These are phyloP conservation scores for Jimgerdemannia flammicorona DNA, from an alignment of 192 early-diverging fungal species.

Conservation along the genomic window DNA sequence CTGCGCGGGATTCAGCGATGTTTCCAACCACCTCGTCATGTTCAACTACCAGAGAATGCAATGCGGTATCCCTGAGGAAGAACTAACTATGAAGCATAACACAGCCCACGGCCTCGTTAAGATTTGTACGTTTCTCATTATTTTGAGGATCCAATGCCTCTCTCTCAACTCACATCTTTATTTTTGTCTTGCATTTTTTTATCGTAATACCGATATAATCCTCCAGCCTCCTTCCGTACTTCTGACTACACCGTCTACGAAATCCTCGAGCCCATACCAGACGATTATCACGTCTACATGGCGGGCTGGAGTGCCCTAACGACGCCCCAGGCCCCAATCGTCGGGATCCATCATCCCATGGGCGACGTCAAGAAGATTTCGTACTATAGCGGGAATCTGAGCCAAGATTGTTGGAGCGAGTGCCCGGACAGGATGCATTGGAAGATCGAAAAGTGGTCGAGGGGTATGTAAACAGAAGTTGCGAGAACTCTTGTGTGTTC, in stretches of 20 bases:
- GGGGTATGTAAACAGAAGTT: conserved; percentile 2
- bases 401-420: conserved; percentile 33
- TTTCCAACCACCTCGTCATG: conserved; percentile 38
- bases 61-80: conserved; percentile 20
- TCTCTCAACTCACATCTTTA: too few relatives aligned
- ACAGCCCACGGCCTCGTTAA: conserved; percentile 35
- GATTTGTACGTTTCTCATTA: conserved; percentile 14
- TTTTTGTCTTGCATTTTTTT: too few relatives aligned
- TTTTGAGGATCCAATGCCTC: neutral
- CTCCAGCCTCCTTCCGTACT: conserved; percentile 12
- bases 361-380: conserved; percentile 46
- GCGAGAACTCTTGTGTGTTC: too few relatives aligned
- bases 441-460: conserved; percentile 38
- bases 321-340: conserved; percentile 17
- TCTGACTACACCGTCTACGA: conserved; percentile 39
- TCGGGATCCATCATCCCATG: conserved; percentile 43
- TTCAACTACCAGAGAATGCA: conserved; percentile 38
- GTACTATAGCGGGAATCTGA: conserved; percentile 32
- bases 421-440: conserved; percentile 34
- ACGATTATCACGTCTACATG: conserved; percentile 35
- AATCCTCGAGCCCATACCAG: conserved; percentile 37
- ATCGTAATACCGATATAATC: neutral
- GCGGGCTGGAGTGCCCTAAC: conserved; percentile 35
- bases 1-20: conserved; percentile 31
- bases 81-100: conserved; percentile 28